Conservation (phyloP, 108 stramenopile genomes). For the Cyclostephanos invisitatus region DNA sequence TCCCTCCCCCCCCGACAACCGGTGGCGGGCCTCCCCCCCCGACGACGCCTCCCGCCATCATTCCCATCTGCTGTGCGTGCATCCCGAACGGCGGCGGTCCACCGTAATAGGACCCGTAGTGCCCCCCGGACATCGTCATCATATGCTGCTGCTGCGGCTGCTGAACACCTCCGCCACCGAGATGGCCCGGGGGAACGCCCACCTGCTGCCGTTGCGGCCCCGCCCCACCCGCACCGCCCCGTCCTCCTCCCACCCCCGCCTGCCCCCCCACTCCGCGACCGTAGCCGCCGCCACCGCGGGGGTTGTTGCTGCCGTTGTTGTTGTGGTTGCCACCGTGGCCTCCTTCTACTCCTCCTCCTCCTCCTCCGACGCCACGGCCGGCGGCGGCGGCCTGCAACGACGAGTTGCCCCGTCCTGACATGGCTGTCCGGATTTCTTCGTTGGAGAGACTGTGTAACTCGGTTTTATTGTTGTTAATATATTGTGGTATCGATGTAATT, state of each 20-base stretch:
- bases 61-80: background rate
- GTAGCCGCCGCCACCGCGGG: background rate
- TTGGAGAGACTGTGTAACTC: background rate
- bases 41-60: background rate
- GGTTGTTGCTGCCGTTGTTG: constrained; percentile 1
- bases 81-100: background rate
- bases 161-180: background rate
- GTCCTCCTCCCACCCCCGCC: background rate
- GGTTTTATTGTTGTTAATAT: background rate
- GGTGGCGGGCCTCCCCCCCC: background rate
- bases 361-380: constrained; percentile 18
- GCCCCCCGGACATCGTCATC: background rate
- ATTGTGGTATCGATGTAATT: too few species aligned
- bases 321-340: constrained; percentile 8
- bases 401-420: constrained; percentile 22
- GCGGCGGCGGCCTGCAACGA: constrained; percentile 23
- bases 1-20: background rate
- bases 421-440: background rate
- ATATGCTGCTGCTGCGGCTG: background rate
- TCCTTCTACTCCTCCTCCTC: constrained; percentile 4
- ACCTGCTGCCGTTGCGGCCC: background rate
- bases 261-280: background rate
- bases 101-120: background rate
- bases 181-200: too few species aligned
- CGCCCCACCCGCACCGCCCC: too few species aligned